Base-by-base conservation (phyloP, 345 rosid genomes). In the Eucalyptus curtisii region DNA sequence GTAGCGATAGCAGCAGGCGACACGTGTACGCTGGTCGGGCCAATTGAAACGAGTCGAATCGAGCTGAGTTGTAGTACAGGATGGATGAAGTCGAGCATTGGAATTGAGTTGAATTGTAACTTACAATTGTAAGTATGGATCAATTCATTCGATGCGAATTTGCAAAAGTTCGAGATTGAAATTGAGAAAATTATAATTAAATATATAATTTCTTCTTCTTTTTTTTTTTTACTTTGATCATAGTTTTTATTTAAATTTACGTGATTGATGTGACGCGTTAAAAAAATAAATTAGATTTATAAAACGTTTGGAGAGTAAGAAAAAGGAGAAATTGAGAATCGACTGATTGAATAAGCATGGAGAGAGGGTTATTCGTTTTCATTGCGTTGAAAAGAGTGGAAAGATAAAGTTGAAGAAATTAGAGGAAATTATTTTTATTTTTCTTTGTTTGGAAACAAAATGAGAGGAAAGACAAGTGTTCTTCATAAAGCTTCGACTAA, bases 231-330 rank as follows among this genome's bases (percentile, higher is more conserved):
- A 13, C 3, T 5, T 61, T 61, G 68, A 61, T 12, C 8, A 13
- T 61, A 12, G 14, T 61, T 13, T 13, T 61, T 68, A 68, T 17
- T 33, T 4, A 17, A 68, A 71, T 71, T 68, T 33, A 33, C 42
- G 6, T 1, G 2, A 8, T 8, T 71, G 7, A 33, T 19, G 13
- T 5, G 24, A 33, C 12, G 1, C 12, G 24, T 17, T 33, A 17
- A 2, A 27, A 9, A 19, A 9, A 17, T 1, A 37, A 68, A 33
- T 33, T 0, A 0, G 5, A 61, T 12, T 59, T 27, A 55, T 14
- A 31, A 66, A n/a, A n/a, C 1, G 2, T 66, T 66, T 14, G 20
- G 6, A 66, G 44, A 20, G 17, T 68, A 33, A 15, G 19, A 9
- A 68, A 59, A 68, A 17, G 2, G 40, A 8, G 25, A 68, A 19